Base-by-base conservation (phyloP, 192 early-diverging fungal genomes). In the Gamsiella multidivaricata region DNA sequence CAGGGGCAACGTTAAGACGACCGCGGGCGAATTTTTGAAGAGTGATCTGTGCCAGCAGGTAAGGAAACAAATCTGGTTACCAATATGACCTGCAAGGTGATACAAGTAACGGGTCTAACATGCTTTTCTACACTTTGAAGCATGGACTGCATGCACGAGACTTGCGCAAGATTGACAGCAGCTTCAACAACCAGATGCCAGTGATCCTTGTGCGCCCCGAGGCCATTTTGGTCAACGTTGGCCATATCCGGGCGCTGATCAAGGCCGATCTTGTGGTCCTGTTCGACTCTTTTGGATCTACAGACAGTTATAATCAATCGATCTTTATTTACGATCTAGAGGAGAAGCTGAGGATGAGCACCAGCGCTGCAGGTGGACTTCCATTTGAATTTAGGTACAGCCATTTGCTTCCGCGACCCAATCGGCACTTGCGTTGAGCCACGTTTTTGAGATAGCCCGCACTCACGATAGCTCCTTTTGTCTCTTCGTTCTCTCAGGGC, bases 101-200 rank as follows among this genome's bases (percentile, higher is more conserved):
- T 22, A 25, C 9, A 32, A 25, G 32, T 25, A 15, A 4, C 32
- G 26, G 11, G 45, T 15, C 45, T 33, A 22, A 15, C 43, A 20
- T 23, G 41, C 6, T 25, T 52, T 26, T 65, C 31, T 32, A 23
- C 28, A 26, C 9, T 43, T 47, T 7, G 43, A 51, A 78, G 74
- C 92, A 94, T 67, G 86, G 87, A 1, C 64, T 97, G 53, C 88
- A 92, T 81, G 92, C 94, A 22, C 92, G 95, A 46, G 95, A 97
- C 78, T 70, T 97, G 82, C 87, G 94, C 64, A 94, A 92, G 70
- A 88, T 96, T 43, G 89, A 92, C 61, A 91, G 89, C 68, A 84
- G 84, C 34, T 89, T 87, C 58, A 84, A 91, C 56, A 91, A 96
- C 66, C 91, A 94, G 66, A 86, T 89, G 69, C 92, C 94, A 3